Conservation (phyloP, 2,329 filamentous ascomycete genomes). For the Nannizziopsis arthrosporioides region DNA sequence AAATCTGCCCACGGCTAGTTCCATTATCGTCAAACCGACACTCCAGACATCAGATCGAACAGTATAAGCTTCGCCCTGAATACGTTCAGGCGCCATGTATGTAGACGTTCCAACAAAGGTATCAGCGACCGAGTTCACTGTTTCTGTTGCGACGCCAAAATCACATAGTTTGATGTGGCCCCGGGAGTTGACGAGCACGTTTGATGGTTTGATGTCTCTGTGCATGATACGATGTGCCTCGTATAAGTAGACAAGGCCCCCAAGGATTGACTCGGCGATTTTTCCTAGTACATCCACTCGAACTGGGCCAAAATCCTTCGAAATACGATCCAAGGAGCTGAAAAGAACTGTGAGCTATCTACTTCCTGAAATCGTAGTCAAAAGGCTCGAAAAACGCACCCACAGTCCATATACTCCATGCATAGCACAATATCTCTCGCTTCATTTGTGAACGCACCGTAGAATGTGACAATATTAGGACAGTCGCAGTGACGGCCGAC, state of each 20-base stretch:
- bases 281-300: constrained; percentile 94
- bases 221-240: constrained; percentile 97
- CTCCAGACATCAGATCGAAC: constrained; percentile 99
- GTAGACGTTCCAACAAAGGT: constrained; percentile 98
- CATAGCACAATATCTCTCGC: constrained; percentile 98
- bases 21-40: constrained; percentile 90
- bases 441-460: constrained; percentile 92
- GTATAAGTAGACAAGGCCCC: constrained; percentile 89
- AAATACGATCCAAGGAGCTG: constrained; percentile 86
- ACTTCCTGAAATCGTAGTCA: constrained; percentile 10
- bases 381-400: constrained; percentile 49
- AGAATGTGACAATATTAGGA: constrained; percentile 93
- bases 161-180: constrained; percentile 96
- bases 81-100: constrained; percentile 98
- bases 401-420: constrained; percentile 99
- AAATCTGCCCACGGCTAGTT: constrained; percentile 93
- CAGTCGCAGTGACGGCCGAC: constrained; percentile 98
- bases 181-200: constrained; percentile 87
- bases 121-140: constrained; percentile 95
- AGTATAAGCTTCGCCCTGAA: constrained; percentile 91
- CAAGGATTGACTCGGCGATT: constrained; percentile 90
- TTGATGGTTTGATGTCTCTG: constrained; percentile 95
- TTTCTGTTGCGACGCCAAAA: constrained; percentile 95
- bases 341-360: constrained; percentile 14
- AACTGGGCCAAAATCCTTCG: constrained; percentile 86